Evolutionary conservation across 495 filamentous ascomycete species (phyloP).

Genomic region (Hypoxylon subgilvum): DNA sequence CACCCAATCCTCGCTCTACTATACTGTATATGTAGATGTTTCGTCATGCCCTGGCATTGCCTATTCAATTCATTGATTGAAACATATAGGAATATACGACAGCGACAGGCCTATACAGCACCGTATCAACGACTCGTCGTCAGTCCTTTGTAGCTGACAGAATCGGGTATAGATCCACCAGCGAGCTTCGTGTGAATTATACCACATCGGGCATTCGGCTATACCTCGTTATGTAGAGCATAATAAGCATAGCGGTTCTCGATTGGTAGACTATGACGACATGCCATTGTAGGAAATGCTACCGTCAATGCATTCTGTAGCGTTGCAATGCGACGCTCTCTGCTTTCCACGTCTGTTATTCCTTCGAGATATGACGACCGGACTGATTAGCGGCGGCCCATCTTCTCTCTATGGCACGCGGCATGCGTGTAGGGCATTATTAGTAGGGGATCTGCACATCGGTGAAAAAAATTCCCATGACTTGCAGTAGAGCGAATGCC

Average conservation of each 20-base stretch:
- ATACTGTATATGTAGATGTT: constrained; percentile 1
- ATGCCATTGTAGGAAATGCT: constrained; percentile 20
- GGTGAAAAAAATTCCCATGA: constrained; percentile 39
- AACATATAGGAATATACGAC: constrained; percentile 4
- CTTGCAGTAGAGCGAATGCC: constrained; percentile 28
- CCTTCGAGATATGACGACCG: constrained; percentile 29
- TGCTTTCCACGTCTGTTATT: constrained; percentile 18
- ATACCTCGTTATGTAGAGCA: too few relatives aligned
- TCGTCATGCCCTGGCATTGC: neutral
- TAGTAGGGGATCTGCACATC: constrained; percentile 33
- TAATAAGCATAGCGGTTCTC: constrained; percentile 1
- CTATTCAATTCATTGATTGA: neutral
- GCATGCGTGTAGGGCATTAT: constrained; percentile 23
- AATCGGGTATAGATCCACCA: constrained; percentile 23
- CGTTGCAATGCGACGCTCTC: constrained; percentile 30
- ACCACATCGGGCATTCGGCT: constrained; percentile 16
- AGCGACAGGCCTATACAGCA: neutral
- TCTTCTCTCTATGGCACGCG: constrained; percentile 23
- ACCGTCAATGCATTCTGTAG: constrained; percentile 20
- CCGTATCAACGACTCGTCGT: neutral
- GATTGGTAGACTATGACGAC: constrained; percentile 36
- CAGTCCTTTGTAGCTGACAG: constrained; percentile 2
- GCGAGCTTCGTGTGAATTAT: constrained; percentile 18
- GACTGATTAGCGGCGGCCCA: constrained; percentile 8
- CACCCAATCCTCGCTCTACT: constrained; percentile 3